A percentile compares a stretch with the other conserved stretches of the same genome.
These are phyloP conservation scores for Boletus insuetus DNA, from an alignment of 768 basidiomycete genomes.

Conservation along the genomic window DNA sequence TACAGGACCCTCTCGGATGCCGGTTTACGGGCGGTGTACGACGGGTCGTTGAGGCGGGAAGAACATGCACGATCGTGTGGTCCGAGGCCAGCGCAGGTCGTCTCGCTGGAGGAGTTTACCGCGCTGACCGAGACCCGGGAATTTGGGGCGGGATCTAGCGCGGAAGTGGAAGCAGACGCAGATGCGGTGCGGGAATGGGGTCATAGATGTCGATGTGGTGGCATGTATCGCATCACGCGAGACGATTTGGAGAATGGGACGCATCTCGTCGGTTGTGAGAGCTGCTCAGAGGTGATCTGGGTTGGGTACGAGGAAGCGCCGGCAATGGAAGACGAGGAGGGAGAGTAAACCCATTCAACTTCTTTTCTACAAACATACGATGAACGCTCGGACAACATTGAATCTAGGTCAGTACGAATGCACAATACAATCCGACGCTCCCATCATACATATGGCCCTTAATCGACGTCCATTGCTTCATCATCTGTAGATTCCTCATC, in stretches of 20 bases:
- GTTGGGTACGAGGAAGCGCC: conserved; percentile 68
- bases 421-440: too few relatives aligned
- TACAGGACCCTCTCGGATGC: conserved; percentile 58
- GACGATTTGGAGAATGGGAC: conserved; percentile 64
- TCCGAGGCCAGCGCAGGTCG: conserved; percentile 71
- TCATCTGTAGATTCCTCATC: conserved; percentile 31
- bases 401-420: too few relatives aligned
- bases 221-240: conserved; percentile 55
- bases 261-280: conserved; percentile 69
- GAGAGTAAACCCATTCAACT: not conserved
- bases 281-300: conserved; percentile 83
- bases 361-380: too few relatives aligned
- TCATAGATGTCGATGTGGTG: conserved; percentile 74
- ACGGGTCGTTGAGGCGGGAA: conserved; percentile 28
- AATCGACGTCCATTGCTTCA: conserved; percentile 34
- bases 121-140: not conserved
- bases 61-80: conserved; percentile 19
- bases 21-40: conserved; percentile 49
- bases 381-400: too few relatives aligned
- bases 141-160: not conserved
- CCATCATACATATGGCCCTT: not conserved
- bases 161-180: conserved; percentile 24
- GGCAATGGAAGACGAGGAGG: conserved; percentile 28
- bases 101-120: conserved; percentile 74
- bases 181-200: conserved; percentile 43